Evolutionary conservation across 2,329 filamentous ascomycete genomes (phyloP).

Genomic region (Claviceps fusiformis): DNA sequence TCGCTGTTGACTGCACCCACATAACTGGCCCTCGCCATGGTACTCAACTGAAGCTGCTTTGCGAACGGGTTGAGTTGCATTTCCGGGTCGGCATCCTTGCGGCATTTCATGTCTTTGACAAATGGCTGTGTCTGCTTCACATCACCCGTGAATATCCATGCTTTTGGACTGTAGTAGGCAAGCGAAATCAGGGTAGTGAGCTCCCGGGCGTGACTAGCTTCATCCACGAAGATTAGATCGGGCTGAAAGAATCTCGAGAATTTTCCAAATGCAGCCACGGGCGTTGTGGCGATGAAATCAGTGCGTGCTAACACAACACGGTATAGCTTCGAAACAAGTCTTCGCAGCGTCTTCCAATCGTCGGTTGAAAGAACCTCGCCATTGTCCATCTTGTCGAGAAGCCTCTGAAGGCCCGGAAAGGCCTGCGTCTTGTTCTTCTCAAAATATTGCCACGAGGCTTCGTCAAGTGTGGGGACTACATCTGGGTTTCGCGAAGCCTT

Average conservation of each 20-base stretch:
- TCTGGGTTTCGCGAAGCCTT: slow-evolving; percentile 7
- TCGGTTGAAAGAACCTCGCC: slow-evolving; percentile 13
- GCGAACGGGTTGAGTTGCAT: slow-evolving; percentile 18
- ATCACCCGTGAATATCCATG: slow-evolving; percentile 33
- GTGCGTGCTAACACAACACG: slow-evolving; percentile 21
- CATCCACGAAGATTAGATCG: slow-evolving; percentile 76
- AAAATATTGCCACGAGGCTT: slow-evolving; percentile 28
- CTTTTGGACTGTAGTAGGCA: slow-evolving; percentile 26
- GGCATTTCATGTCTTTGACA: slow-evolving; percentile 17
- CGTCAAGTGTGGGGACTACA: slow-evolving; percentile 26
- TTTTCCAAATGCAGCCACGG: slow-evolving; percentile 25
- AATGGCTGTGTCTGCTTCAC: slow-evolving; percentile 31
- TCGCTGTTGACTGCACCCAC: slow-evolving; percentile 19
- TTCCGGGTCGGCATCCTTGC: slow-evolving; percentile 8
- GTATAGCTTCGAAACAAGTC: slow-evolving; percentile 23
- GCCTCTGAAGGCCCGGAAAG: slow-evolving; percentile 21
- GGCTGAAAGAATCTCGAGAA: slow-evolving; percentile 51
- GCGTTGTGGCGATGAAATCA: slow-evolving; percentile 33
- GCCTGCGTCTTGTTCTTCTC: slow-evolving; percentile 16
- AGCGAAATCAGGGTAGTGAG: slow-evolving; percentile 31
- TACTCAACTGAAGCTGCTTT: slow-evolving; percentile 20
- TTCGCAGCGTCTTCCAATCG: slow-evolving; percentile 18
- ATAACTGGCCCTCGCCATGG: slow-evolving; percentile 24
- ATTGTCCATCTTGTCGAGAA: slow-evolving; percentile 21
- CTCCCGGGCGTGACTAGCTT: slow-evolving; percentile 37